Evolutionary conservation across 129 eudicot genomes (phyloP), one percentile per base, ranked within the genome.

Genomic region (Silybum marianum): DNA sequence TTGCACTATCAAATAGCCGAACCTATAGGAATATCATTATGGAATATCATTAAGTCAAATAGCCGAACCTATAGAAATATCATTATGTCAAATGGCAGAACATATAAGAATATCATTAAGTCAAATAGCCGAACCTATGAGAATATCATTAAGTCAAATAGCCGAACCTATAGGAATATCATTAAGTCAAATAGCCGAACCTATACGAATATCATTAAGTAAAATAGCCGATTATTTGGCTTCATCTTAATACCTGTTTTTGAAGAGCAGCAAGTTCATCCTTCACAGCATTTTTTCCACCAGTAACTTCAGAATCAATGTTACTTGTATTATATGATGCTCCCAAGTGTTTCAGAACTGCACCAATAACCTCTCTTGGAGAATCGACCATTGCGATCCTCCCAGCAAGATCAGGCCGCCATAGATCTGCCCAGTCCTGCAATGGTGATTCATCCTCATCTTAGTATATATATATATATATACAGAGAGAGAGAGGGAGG

Each of bases 401-500:
- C 75, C 99, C 97, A 26, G 92, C 89, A 82, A 95, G 98, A 80
- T 93, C 99, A 54, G 95, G 90, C 54, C 97, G 91, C 99, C 99
- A 95, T 51, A 95, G 84, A 87, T 95, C 99, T 70, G 86, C 85
- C 99, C 99, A 95, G 86, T 95, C 99, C 99, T 95, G 88, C 85
- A 91, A 68, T 42, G 54, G 11, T 14, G 73, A 0, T 51, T 38
- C 51, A 16, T 16, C 48, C 60, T 24, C 14, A 18, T n/a, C 7
- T 26, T 32, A 32, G 36, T 32, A 6, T 32, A 6, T 32, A 0
- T 32, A 4, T 32, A 4, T 32, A 32, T 32, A 32, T 32, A 32
- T 32, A 32, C 2, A 26, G 30, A 26, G 30, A 26, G 30, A 26
- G 30, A 26, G 30, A 26, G 30, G 2, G 30, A 26, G 30, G 30